Conservation (phyloP, 2,329 filamentous ascomycete species). For the Ophiostoma sp. region DNA sequence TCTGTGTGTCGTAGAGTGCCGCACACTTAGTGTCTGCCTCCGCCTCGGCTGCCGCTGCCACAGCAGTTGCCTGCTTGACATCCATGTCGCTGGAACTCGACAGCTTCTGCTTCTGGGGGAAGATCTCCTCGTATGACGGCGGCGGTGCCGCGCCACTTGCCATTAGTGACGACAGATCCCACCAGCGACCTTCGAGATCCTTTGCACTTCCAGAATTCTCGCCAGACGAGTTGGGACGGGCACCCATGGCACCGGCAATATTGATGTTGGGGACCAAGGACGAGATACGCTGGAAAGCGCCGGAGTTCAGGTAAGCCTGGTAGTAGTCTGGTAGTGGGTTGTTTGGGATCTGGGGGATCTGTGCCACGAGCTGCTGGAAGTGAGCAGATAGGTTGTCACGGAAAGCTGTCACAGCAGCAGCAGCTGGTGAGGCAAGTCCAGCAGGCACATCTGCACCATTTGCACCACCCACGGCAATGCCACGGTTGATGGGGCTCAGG, state of each 20-base stretch:
- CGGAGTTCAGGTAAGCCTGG: constrained; percentile 57
- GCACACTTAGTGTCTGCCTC: constrained; percentile 56
- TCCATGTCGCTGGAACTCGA: constrained; percentile 33
- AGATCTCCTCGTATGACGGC: constrained; percentile 76
- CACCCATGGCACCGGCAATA: constrained; percentile 39
- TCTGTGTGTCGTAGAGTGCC: constrained; percentile 42
- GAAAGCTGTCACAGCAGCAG: constrained; percentile 62
- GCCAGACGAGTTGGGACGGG: constrained; percentile 45
- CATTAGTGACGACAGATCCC: constrained; percentile 56
- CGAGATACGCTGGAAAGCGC: constrained; percentile 65
- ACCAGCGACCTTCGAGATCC: constrained; percentile 56
- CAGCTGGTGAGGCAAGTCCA: constrained; percentile 50
- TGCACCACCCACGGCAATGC: constrained; percentile 8
- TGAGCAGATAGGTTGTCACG: constrained; percentile 62
- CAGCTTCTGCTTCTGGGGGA: constrained; percentile 34
- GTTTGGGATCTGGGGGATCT: constrained; percentile 37
- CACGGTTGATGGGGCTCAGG: constrained; percentile 25
- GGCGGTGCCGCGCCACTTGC: constrained; percentile 44
- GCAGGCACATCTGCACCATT: constrained; percentile 33
- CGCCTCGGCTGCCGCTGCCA: constrained; percentile 53
- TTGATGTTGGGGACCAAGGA: constrained; percentile 67
- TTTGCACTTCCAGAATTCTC: constrained; percentile 33
- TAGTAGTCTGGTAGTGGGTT: constrained; percentile 57
- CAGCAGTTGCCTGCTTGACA: constrained; percentile 54
- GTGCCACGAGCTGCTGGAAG: constrained; percentile 44